Percentiles rank a stretch among this genome's conserved stretches.
These are phyloP conservation scores for Xylariaceae sp. DNA, from an alignment of 2,329 filamentous ascomycete genomes.

Conservation along the genomic window DNA sequence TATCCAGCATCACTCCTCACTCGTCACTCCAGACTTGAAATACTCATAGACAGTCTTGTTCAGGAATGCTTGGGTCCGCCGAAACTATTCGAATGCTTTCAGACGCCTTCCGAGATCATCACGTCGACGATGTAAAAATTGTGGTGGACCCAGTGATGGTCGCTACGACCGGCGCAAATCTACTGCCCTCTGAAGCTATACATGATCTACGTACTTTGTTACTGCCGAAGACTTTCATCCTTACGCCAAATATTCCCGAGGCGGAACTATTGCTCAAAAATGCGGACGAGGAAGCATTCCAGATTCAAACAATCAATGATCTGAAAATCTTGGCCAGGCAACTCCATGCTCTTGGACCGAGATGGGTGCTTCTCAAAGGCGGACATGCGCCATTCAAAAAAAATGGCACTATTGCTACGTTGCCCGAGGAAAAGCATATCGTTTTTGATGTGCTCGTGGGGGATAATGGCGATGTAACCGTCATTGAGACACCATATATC, in stretches of 20 bases:
- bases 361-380: constrained; percentile 84
- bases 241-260: constrained; percentile 22
- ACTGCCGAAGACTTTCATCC: constrained; percentile 58
- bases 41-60: neutral
- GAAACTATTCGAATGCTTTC: constrained; percentile 69
- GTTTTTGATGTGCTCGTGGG: constrained; percentile 76
- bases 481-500: constrained; percentile 70
- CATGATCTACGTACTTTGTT: constrained; percentile 56
- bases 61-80: constrained; percentile 79
- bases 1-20: neutral
- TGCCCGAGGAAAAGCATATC: constrained; percentile 57
- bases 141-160: constrained; percentile 91
- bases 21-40: neutral
- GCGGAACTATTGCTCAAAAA: constrained; percentile 14
- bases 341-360: constrained; percentile 67
- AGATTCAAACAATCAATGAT: constrained; percentile 58
- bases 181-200: constrained; percentile 66
- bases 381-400: constrained; percentile 79
- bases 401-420: constrained; percentile 57
- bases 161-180: constrained; percentile 70
- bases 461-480: constrained; percentile 49
- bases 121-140: constrained; percentile 46
- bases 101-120: constrained; percentile 57
- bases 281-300: constrained; percentile 38
- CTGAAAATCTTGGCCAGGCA: constrained; percentile 66